Conservation (phyloP, 805 yeast species). For the Yarrowia sp. region DNA sequence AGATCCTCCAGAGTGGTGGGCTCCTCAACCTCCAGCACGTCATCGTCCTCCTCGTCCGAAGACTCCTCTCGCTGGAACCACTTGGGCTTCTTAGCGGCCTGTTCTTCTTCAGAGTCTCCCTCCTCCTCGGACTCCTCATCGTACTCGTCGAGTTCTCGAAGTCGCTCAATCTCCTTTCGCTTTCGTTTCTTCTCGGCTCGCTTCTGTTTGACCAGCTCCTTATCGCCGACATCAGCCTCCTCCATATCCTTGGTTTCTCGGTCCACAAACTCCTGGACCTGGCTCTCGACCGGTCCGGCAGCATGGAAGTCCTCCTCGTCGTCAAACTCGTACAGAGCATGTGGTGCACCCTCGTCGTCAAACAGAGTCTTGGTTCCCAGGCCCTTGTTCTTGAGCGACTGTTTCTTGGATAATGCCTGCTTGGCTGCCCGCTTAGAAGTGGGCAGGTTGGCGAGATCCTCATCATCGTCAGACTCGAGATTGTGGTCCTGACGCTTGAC, state of each 20-base stretch:
- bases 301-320: constrained; percentile 81
- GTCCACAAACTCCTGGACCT: constrained; percentile 62
- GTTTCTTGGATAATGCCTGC: constrained; percentile 83
- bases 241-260: constrained; percentile 69
- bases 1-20: constrained; percentile 91
- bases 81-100: constrained; percentile 39
- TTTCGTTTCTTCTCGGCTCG: constrained; percentile 83
- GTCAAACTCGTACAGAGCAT: constrained; percentile 85
- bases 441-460: constrained; percentile 45
- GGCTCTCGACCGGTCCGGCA: constrained; percentile 62
- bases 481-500: constrained; percentile 77
- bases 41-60: constrained; percentile 35
- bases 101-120: constrained; percentile 35
- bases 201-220: constrained; percentile 69
- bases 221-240: constrained; percentile 72
- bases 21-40: constrained; percentile 70
- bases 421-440: constrained; percentile 81
- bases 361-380: constrained; percentile 75
- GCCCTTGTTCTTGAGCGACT: constrained; percentile 56
- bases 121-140: constrained; percentile 28
- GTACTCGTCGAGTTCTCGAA: constrained; percentile 32
- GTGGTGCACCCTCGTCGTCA: constrained; percentile 93
- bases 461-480: constrained; percentile 54
- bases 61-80: constrained; percentile 42
- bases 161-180: constrained; percentile 64